Conservation (phyloP, 371 early-diverging fungal species). For the Zychaea mexicana region DNA sequence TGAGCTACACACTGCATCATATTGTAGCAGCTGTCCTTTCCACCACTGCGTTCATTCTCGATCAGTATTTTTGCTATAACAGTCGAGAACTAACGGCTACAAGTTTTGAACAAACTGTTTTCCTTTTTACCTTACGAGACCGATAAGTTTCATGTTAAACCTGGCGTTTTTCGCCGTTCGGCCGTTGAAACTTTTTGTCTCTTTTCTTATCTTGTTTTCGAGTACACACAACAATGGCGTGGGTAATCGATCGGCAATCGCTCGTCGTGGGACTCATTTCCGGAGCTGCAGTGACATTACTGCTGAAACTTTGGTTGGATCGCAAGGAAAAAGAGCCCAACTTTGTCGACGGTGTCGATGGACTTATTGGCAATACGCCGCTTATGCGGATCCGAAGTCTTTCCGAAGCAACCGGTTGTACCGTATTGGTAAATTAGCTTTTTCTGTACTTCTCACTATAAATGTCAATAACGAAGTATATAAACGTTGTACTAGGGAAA, state of each 20-base stretch:
- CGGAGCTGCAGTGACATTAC: slow-evolving; percentile 31
- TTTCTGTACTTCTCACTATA: background rate
- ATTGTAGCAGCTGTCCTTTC: slow-evolving; percentile 99
- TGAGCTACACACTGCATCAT: slow-evolving; percentile 94
- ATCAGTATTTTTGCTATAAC: background rate
- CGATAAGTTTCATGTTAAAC: slow-evolving; percentile 38
- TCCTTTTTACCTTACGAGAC: slow-evolving; percentile 33
- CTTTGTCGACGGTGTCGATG: slow-evolving; percentile 71
- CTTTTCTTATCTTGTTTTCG: background rate
- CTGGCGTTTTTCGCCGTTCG: background rate
- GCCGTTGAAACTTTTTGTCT: background rate
- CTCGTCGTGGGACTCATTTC: slow-evolving; percentile 27
- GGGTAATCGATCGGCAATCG: slow-evolving; percentile 20
- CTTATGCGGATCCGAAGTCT: slow-evolving; percentile 84
- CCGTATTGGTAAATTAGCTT: slow-evolving; percentile 66
- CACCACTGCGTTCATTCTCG: slow-evolving; percentile 77
- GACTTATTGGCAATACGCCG: slow-evolving; percentile 89
- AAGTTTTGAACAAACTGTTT: background rate
- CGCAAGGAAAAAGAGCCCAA: slow-evolving; percentile 9
- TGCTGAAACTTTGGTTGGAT: background rate
- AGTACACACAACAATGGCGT: background rate
- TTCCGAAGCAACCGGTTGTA: slow-evolving; percentile 89
- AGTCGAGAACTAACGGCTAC: background rate
- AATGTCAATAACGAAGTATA: background rate
- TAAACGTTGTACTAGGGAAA: slow-evolving; percentile 31